Conservation (phyloP, 441 rosid genomes). For the Gossypium gossypioides region DNA sequence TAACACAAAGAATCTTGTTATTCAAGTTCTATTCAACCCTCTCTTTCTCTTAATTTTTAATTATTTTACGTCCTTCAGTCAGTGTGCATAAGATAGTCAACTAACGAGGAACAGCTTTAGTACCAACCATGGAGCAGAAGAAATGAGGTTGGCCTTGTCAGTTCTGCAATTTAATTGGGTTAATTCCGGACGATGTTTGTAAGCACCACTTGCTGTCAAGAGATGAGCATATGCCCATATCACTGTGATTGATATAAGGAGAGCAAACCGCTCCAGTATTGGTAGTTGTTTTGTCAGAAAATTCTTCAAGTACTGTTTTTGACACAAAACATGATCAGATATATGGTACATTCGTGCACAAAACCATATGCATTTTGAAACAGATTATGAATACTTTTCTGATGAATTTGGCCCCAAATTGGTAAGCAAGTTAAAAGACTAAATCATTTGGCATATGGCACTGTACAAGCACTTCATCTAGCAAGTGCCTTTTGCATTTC, state of each 20-base stretch:
- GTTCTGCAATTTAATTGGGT: slow-evolving; percentile 90
- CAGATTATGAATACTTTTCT: neutral
- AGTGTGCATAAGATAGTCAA: neutral
- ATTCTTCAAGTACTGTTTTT: slow-evolving; percentile 71
- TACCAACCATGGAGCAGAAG: slow-evolving; percentile 94
- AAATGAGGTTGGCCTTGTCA: slow-evolving; percentile 90
- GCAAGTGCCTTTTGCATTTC: neutral
- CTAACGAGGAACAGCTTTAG: neutral
- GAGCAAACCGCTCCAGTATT: slow-evolving; percentile 77
- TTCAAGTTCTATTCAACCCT: neutral
- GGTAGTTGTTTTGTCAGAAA: slow-evolving; percentile 60
- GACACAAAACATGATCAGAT: slow-evolving; percentile 3
- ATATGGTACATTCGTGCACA: neutral
- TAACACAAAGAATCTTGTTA: neutral
- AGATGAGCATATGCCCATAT: slow-evolving; percentile 98
- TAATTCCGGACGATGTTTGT: slow-evolving; percentile 68
- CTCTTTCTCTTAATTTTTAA: neutral
- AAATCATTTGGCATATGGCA: neutral
- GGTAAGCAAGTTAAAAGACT: neutral
- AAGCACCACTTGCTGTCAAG: slow-evolving; percentile 93
- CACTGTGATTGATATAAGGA: slow-evolving; percentile 60
- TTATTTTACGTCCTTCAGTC: neutral
- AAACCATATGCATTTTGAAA: neutral
- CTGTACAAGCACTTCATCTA: neutral
- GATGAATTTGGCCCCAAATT: neutral